phyloP scores from a whole-genome alignment of 1,139 yeast genomes.

The Kodamaea plutei region DNA sequence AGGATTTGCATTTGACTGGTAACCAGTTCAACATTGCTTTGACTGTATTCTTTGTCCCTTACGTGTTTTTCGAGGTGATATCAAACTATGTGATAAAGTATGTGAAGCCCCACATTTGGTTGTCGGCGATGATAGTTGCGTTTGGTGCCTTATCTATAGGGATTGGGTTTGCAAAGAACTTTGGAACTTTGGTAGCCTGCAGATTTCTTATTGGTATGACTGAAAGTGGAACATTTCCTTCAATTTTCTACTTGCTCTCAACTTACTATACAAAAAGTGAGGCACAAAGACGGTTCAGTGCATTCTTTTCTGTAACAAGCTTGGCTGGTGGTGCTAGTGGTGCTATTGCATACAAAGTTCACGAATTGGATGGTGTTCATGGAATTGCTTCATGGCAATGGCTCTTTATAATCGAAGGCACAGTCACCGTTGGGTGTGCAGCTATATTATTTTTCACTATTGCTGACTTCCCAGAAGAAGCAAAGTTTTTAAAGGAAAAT shows the following conservation, averaged over 20 bases:
- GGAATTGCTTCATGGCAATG: conserved; percentile 63
- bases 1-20: conserved; percentile 49
- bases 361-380: conserved; percentile 34
- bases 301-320: conserved; percentile 52
- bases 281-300: conserved; percentile 64
- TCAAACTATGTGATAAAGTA: conserved; percentile 60
- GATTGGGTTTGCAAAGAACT: conserved; percentile 59
- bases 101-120: conserved; percentile 63
- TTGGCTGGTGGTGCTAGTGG: conserved; percentile 42
- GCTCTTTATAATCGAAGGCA: conserved; percentile 72
- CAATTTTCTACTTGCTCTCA: conserved; percentile 63
- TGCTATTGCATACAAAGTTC: conserved; percentile 40
- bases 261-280: conserved; percentile 55
- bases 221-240: conserved; percentile 72
- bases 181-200: conserved; percentile 56
- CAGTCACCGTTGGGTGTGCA: conserved; percentile 58
- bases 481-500: conserved; percentile 45
- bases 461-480: conserved; percentile 58
- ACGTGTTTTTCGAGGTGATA: conserved; percentile 61
- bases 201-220: conserved; percentile 61
- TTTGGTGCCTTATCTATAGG: conserved; percentile 65
- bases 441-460: conserved; percentile 56
- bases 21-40: conserved; percentile 60
- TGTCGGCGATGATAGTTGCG: conserved; percentile 47
- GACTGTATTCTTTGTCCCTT: conserved; percentile 71